These are phyloP conservation scores for Candida germanica DNA, from an alignment of 805 yeast species.

Conservation along the genomic window DNA sequence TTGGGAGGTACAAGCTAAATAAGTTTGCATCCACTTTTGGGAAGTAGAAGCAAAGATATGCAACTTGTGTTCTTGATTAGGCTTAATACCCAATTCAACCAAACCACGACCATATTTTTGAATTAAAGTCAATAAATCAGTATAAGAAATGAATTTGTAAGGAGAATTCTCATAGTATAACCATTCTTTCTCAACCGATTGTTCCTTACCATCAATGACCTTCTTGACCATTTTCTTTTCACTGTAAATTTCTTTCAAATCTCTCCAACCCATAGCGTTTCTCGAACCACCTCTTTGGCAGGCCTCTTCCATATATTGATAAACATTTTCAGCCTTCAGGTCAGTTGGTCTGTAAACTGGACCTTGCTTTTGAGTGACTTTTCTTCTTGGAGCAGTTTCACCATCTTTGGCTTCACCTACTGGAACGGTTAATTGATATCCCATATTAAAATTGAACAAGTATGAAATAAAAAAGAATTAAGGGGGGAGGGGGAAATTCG, in stretches of 20 bases:
- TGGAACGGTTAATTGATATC: slow-evolving; percentile 42
- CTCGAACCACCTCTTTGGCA: slow-evolving; percentile 52
- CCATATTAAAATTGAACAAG: too few relatives aligned
- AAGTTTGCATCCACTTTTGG: slow-evolving; percentile 86
- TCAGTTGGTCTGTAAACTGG: slow-evolving; percentile 61
- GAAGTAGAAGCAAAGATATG: slow-evolving; percentile 90
- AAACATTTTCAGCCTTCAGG: slow-evolving; percentile 62
- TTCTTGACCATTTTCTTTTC: slow-evolving; percentile 76
- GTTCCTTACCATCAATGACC: slow-evolving; percentile 71
- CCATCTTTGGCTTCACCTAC: slow-evolving; percentile 72
- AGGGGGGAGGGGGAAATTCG: background rate
- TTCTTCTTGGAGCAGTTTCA: slow-evolving; percentile 83
- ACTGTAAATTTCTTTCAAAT: slow-evolving; percentile 64
- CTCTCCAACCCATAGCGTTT: slow-evolving; percentile 75
- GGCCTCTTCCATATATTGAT: slow-evolving; percentile 65
- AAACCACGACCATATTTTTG: slow-evolving; percentile 72
- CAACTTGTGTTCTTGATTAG: slow-evolving; percentile 56
- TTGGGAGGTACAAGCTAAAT: slow-evolving; percentile 74
- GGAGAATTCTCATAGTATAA: slow-evolving; percentile 72
- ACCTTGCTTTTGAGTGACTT: slow-evolving; percentile 46
- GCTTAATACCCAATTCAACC: slow-evolving; percentile 64
- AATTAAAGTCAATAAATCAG: slow-evolving; percentile 50
- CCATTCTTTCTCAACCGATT: slow-evolving; percentile 82
- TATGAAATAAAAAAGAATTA: background rate
- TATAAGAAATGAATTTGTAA: slow-evolving; percentile 64